Evolutionary conservation across 495 filamentous ascomycete species (phyloP).

Genomic region (Geopyxis carbonaria): DNA sequence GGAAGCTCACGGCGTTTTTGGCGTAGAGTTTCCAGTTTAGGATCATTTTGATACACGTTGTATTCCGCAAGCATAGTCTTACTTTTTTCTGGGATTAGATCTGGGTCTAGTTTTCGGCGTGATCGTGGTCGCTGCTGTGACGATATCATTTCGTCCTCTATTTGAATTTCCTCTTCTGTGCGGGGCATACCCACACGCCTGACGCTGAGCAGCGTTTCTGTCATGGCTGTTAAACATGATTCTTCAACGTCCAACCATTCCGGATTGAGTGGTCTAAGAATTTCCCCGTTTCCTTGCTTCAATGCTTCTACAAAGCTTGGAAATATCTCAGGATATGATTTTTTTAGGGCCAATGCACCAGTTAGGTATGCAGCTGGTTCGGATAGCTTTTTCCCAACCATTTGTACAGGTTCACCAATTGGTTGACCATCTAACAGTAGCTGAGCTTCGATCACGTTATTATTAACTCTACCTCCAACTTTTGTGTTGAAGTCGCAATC

Average conservation of each 20-base stretch:
- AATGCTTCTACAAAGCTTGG: constrained; percentile 28
- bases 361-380: constrained; percentile 27
- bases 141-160: constrained; percentile 13
- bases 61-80: constrained; percentile 21
- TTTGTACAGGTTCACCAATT: constrained; percentile 27
- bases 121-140: constrained; percentile 7
- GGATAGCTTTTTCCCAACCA: constrained; percentile 26
- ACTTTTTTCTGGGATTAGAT: constrained; percentile 18
- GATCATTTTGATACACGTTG: constrained; percentile 23
- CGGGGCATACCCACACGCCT: constrained; percentile 29
- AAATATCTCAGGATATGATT: constrained; percentile 26
- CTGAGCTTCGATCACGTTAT: constrained; percentile 13
- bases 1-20: constrained; percentile 32
- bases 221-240: constrained; percentile 29
- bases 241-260: constrained; percentile 26
- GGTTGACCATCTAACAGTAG: constrained; percentile 26
- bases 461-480: constrained; percentile 7
- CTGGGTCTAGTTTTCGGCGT: constrained; percentile 15
- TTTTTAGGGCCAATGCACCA: constrained; percentile 30
- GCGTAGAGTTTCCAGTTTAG: constrained; percentile 24
- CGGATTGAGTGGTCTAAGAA: constrained; percentile 26
- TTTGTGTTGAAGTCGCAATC: constrained; percentile 18
- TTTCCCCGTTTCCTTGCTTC: constrained; percentile 28
- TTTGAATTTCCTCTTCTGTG: constrained; percentile 23
- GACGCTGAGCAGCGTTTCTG: constrained; percentile 28